These are phyloP conservation scores for Didymellaceae sp. DNA, from an alignment of 2,329 filamentous ascomycete genomes.

Conservation along the genomic window DNA sequence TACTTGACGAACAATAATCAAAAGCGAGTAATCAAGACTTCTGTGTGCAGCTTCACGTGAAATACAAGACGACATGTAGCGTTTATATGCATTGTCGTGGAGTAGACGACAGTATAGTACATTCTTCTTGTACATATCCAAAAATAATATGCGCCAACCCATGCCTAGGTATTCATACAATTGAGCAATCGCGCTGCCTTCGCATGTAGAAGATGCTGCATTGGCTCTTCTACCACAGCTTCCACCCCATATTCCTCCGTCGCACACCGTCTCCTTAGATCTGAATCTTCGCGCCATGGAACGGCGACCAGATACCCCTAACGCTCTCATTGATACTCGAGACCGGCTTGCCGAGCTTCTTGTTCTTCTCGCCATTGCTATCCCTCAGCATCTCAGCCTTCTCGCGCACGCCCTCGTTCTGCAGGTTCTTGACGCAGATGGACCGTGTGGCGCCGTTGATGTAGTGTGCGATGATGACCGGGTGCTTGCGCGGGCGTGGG, in stretches of 20 bases:
- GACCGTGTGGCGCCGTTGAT: conserved; percentile 88
- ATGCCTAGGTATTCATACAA: conserved; percentile 25
- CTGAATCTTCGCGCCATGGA: conserved; percentile 60
- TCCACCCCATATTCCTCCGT: neutral
- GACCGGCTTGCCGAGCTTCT: conserved; percentile 64
- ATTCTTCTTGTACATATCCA: conserved; percentile 30
- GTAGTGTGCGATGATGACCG: conserved; percentile 86
- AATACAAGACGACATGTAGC: too few relatives aligned
- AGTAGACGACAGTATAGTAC: conserved; percentile 29
- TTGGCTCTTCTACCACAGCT: conserved; percentile 4
- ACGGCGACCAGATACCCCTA: conserved; percentile 69
- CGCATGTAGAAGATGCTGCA: conserved; percentile 7
- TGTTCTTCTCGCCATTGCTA: conserved; percentile 76
- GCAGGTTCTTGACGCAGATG: conserved; percentile 87
- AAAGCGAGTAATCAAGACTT: conserved; percentile 9
- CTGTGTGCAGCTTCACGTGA: neutral
- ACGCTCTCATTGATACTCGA: conserved; percentile 69
- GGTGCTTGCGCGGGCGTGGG: conserved; percentile 87
- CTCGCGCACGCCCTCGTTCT: conserved; percentile 77
- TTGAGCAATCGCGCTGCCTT: neutral
- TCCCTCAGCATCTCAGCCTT: conserved; percentile 78
- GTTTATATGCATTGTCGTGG: neutral
- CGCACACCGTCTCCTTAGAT: conserved; percentile 24
- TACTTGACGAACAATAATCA: conserved; percentile 15
- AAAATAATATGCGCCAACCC: conserved; percentile 25